Evolutionary conservation across 2,329 filamentous ascomycete species (phyloP), one percentile per base, ranked within the genome.

Genomic region (Hypocreales sp.): DNA sequence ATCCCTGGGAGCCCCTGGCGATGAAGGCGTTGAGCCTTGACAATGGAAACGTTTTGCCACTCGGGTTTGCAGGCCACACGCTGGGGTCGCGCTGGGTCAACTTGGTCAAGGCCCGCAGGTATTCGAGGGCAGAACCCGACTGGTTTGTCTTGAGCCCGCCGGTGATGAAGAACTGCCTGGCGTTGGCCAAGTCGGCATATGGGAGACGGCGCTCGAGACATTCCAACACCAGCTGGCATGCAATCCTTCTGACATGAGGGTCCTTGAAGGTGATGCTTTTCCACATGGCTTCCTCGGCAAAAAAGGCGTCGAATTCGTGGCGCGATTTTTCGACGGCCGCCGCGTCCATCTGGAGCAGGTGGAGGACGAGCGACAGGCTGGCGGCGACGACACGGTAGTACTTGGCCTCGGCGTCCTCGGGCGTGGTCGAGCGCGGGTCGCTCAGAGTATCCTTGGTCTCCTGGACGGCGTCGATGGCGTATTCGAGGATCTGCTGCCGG

Each of bases 341-440:
- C 6, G 44, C 34, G 2, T 56, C 49, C 2, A 72, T 48, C 24
- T 59, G 53, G 1, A 76, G 41, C 1, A 77, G 51, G 17, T 60
- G 59, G 4, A 67, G 40, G 3, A 72, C 61, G 5, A 76, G 51
- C 2, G 63, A 67, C 14, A 76, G 42, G 29, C 65, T 65, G 7
- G 59, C 60, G 8, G 58, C 60, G 3, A 72, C 43, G 4, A 94
- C 84, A 25, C 90, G 69, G 34, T 74, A 70, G 53, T 92, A 90
- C 41, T 93, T 94, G 12, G 79, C 70, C 38, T 84, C 70, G 4
- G 83, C 75, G 47, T 98, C 90, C 39, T 95, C 87, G 7, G 69
- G 56, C 32, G 72, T 90, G 4, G 84, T 81, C 1, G 74, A 82
- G 15, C 87, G 69, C 52, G 92, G 81, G 46, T 98, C 90, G 46